Percentiles rank a stretch among this genome's conserved stretches.
Evolutionary conservation across 2,329 filamentous ascomycete species (phyloP).

Genomic region (Scedosporium apiospermum): DNA sequence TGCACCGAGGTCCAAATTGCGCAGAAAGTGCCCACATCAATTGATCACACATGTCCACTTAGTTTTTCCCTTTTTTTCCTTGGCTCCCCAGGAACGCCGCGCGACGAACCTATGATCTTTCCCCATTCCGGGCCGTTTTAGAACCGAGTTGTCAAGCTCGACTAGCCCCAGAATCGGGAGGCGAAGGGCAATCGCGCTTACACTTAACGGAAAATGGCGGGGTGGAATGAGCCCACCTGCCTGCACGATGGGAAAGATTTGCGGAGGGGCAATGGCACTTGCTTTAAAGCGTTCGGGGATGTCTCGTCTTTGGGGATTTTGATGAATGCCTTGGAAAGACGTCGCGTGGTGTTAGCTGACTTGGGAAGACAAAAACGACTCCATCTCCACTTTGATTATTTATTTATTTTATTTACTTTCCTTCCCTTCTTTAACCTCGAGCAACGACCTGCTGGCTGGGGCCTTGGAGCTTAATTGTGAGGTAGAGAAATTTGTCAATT

Average conservation of each 20-base stretch:
- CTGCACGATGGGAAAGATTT: neutral
- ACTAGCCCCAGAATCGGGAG: neutral
- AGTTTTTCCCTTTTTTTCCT: no score
- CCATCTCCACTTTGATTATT: neutral
- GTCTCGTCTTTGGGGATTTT: no score
- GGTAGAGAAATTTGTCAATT: neutral
- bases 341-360: no score
- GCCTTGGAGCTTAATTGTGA: neutral
- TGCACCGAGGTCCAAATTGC: constrained; percentile 5
- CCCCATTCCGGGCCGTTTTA: neutral
- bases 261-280: neutral
- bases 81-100: neutral
- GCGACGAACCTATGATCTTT: neutral
- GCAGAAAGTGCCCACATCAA: neutral
- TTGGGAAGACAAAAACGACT: no score
- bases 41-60: neutral
- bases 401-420: neutral
- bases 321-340: no score
- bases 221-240: neutral
- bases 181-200: neutral
- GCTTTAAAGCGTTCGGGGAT: no score
- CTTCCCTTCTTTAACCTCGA: neutral
- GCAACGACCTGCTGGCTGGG: neutral
- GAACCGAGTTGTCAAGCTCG: neutral
- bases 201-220: neutral